A percentile compares a stretch with the other conserved stretches of the same genome.
Conservation (phyloP, 2,329 filamentous ascomycete genomes). For the Leptographium radiaticola region DNA sequence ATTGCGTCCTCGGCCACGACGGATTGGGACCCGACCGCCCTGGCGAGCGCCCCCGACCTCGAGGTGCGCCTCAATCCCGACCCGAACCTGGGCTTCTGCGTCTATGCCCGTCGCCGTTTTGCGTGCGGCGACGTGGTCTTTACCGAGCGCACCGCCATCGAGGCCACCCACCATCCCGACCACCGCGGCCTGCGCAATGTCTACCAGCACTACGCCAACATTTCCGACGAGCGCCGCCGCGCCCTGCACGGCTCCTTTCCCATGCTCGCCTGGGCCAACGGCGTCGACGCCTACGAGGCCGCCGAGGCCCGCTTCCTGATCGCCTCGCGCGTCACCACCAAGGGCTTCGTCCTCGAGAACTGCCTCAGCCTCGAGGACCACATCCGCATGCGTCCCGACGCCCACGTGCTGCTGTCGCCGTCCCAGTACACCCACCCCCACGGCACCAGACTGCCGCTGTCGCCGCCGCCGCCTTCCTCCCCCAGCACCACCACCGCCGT, state of each 20-base stretch:
- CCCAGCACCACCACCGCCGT: background rate
- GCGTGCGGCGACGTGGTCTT: constrained; percentile 15
- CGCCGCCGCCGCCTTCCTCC: no score
- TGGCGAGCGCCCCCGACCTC: background rate
- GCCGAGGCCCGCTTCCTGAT: constrained; percentile 8
- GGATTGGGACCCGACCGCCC: background rate
- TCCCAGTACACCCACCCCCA: background rate
- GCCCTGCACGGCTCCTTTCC: constrained; percentile 12
- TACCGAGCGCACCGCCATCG: constrained; percentile 14
- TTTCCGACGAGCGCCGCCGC: background rate
- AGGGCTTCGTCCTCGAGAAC: constrained; percentile 2
- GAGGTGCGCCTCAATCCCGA: constrained; percentile 9
- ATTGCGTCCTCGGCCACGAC: background rate
- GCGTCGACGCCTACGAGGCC: constrained; percentile 7
- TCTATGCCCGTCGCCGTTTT: constrained; percentile 17
- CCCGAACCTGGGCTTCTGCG: constrained; percentile 16
- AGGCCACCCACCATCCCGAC: constrained; percentile 11
- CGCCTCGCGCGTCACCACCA: constrained; percentile 1
- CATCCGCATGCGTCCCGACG: constrained; percentile 12
- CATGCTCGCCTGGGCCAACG: constrained; percentile 10
- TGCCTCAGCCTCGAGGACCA: constrained; percentile 8
- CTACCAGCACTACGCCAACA: constrained; percentile 6
- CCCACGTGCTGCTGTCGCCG: background rate
- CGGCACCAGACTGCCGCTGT: background rate
- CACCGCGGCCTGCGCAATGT: constrained; percentile 7